Evolutionary conservation across 257 asterid species (phyloP).

Genomic region (Paulownia fortunei): DNA sequence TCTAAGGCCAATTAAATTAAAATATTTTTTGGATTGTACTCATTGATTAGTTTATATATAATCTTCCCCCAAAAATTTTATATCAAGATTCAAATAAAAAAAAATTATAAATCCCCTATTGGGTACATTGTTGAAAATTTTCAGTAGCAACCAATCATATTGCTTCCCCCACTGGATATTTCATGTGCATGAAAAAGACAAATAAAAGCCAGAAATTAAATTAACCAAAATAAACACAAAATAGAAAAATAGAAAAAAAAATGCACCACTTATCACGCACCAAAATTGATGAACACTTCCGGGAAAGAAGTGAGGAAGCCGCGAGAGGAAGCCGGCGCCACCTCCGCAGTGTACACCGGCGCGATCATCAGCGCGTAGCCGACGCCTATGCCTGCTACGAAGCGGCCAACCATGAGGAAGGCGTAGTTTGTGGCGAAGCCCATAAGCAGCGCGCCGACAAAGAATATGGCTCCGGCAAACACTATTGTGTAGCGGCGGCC

Average conservation of each 20-base stretch:
- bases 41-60: neutral
- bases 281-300: slow-evolving; percentile 73
- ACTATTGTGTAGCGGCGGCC: slow-evolving; percentile 77
- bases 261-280: slow-evolving; percentile 28
- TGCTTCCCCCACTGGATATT: slow-evolving; percentile 12
- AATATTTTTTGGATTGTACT: neutral
- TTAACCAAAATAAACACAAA: neutral
- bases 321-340: slow-evolving; percentile 77
- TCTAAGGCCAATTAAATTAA: too few species aligned
- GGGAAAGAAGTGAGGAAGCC: slow-evolving; percentile 84
- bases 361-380: slow-evolving; percentile 87
- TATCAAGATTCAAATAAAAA: neutral
- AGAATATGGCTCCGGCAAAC: slow-evolving; percentile 68
- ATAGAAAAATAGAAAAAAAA: neutral
- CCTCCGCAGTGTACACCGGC: slow-evolving; percentile 84
- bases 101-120: neutral
- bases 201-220: neutral
- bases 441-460: slow-evolving; percentile 74
- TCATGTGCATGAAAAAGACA: slow-evolving; percentile 34
- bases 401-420: slow-evolving; percentile 79
- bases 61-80: neutral
- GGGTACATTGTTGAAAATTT: neutral
- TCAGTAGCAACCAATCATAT: slow-evolving; percentile 18
- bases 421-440: slow-evolving; percentile 70
- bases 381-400: slow-evolving; percentile 77